Conservation (phyloP, 2,329 filamentous ascomycete species). For the Fusarium floridanum region DNA sequence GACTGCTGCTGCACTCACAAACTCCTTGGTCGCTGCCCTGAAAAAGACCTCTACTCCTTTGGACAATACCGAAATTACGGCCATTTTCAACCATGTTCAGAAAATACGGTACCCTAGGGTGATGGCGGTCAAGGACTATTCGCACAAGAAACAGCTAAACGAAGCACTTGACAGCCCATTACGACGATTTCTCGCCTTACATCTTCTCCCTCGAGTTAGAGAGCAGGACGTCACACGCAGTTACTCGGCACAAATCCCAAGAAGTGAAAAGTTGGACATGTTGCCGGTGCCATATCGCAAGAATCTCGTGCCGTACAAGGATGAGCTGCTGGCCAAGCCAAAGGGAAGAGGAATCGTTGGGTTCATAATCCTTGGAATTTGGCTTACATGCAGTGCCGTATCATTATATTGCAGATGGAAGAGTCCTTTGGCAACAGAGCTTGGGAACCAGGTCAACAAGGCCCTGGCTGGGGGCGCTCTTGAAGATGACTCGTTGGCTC, state of each 20-base stretch:
- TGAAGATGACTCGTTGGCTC: background rate
- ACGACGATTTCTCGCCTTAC: background rate
- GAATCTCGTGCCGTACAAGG: slow-evolving; percentile 1
- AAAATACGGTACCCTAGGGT: background rate
- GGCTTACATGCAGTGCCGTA: background rate
- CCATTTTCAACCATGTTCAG: slow-evolving; percentile 2
- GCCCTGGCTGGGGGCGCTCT: background rate
- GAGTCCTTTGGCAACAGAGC: background rate
- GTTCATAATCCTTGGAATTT: slow-evolving; percentile 1
- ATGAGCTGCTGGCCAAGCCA: background rate
- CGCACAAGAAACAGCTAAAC: slow-evolving; percentile 9
- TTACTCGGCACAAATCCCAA: slow-evolving; percentile 9
- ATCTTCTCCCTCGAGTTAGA: background rate
- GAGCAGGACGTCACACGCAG: slow-evolving; percentile 5
- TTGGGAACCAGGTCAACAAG: background rate
- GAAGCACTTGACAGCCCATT: slow-evolving; percentile 8
- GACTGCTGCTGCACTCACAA: slow-evolving; percentile 13
- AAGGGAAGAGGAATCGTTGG: background rate
- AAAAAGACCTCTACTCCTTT: background rate
- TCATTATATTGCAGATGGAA: background rate
- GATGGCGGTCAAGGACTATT: background rate
- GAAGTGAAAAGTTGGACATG: slow-evolving; percentile 7
- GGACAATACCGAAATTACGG: background rate
- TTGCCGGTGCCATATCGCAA: background rate
- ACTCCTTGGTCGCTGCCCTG: background rate